Conservation (phyloP, 2,329 filamentous ascomycete species). For the Monosporascus cannonballus region DNA sequence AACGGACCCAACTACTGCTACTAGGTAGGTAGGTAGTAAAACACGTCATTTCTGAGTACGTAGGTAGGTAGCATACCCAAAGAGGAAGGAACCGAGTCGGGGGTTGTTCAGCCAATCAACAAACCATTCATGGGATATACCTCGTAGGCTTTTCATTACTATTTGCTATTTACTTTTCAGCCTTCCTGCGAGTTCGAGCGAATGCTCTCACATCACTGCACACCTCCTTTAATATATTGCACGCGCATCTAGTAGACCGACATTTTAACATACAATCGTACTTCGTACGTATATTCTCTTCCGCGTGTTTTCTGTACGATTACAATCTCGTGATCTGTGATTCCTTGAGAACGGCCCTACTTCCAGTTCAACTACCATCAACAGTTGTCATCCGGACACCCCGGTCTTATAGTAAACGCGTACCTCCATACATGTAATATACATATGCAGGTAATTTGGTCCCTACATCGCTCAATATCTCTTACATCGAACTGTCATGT, state of each 20-base stretch:
- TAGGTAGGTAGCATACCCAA: not conserved
- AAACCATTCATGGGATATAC: not conserved
- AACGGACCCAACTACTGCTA: too few species aligned
- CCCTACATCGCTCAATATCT: not conserved
- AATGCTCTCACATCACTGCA: not conserved
- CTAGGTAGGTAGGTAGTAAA: not conserved
- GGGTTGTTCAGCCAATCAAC: not conserved
- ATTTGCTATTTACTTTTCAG: not conserved
- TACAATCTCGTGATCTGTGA: not conserved
- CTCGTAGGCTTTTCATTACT: not conserved
- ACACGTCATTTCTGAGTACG: not conserved
- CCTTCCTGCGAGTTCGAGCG: not conserved
- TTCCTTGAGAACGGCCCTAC: not conserved
- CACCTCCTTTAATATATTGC: not conserved
- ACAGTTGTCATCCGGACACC: not conserved
- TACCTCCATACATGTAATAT: not conserved
- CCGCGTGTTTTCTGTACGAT: not conserved
- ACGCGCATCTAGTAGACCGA: too few species aligned
- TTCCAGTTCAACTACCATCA: not conserved
- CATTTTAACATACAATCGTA: not conserved
- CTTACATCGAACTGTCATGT: too few species aligned
- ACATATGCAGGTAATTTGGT: not conserved
- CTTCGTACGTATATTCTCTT: not conserved
- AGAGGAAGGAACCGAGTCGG: not conserved
- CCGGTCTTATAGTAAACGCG: not conserved